Conservation (phyloP, 2,329 filamentous ascomycete genomes). For the Uncinocarpus reesii region DNA sequence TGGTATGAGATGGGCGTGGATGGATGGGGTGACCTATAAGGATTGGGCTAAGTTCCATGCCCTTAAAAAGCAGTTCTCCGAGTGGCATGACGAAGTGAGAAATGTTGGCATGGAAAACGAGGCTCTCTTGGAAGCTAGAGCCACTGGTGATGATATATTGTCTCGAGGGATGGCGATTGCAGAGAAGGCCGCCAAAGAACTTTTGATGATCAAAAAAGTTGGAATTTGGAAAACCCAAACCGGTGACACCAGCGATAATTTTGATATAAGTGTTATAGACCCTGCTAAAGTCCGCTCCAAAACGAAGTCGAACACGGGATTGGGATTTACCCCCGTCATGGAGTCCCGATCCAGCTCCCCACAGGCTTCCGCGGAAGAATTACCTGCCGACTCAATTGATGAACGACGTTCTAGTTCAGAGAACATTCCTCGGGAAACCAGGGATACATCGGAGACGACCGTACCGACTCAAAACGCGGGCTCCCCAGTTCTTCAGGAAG, state of each 20-base stretch:
- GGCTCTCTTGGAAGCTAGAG: conserved; percentile 56
- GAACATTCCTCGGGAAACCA: neutral
- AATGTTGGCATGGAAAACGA: conserved; percentile 64
- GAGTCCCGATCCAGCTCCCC: neutral
- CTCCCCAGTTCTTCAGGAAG: neutral
- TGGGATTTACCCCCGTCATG: too few species aligned
- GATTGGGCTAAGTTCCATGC: conserved; percentile 95
- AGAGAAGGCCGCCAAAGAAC: conserved; percentile 65
- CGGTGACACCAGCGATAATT: conserved; percentile 65
- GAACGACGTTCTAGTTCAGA: neutral
- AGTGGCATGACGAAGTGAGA: conserved; percentile 76
- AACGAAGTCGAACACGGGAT: neutral
- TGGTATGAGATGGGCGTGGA: conserved; percentile 89
- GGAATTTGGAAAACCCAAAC: conserved; percentile 73
- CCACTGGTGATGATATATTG: conserved; percentile 59
- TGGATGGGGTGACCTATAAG: conserved; percentile 89
- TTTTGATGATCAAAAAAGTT: conserved; percentile 70
- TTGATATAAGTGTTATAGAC: conserved; percentile 44
- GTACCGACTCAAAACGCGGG: neutral
- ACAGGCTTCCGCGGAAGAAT: neutral
- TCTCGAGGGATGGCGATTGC: conserved; percentile 71
- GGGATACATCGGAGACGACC: neutral
- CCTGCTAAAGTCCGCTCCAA: conserved; percentile 3
- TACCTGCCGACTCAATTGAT: neutral
- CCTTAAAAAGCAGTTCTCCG: conserved; percentile 68